Conservation (phyloP, 257 asterid species). For the Ehretia macrophylla region DNA sequence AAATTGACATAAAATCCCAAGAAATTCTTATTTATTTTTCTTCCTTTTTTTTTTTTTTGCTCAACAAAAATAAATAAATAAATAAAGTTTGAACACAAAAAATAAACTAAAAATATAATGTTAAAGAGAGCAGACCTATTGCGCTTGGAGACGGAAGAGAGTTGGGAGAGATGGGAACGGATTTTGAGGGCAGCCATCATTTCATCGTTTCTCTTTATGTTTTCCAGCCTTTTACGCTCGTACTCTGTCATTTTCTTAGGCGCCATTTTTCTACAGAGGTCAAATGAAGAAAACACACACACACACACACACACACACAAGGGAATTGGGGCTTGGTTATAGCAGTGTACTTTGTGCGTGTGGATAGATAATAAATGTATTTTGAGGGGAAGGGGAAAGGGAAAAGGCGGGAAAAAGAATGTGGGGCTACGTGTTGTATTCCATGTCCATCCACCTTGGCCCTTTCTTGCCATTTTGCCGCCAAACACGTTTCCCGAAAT, state of each 20-base stretch:
- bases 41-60: background rate
- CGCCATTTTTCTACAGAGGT: slow-evolving; percentile 28
- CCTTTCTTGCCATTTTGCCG: too few species aligned
- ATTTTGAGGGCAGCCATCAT: slow-evolving; percentile 81
- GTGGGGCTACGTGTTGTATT: background rate
- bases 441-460: too few species aligned
- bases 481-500: too few species aligned
- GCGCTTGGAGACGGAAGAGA: slow-evolving; percentile 51
- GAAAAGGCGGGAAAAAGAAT: background rate
- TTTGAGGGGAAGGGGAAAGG: background rate
- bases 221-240: slow-evolving; percentile 76
- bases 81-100: background rate
- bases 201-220: slow-evolving; percentile 73
- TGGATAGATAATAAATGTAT: too few species aligned
- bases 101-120: too few species aligned
- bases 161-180: slow-evolving; percentile 48
- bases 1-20: background rate
- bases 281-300: too few species aligned
- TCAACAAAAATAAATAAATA: background rate
- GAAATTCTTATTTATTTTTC: background rate
- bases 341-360: too few species aligned
- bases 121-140: slow-evolving; percentile 26
- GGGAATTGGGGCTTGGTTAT: background rate
- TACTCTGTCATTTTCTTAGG: slow-evolving; percentile 49
- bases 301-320: too few species aligned